Evolutionary conservation across 371 early-diverging fungal species (phyloP), one percentile per base, ranked within the genome.

Genomic region (Apophysomyces trapeziformis): DNA sequence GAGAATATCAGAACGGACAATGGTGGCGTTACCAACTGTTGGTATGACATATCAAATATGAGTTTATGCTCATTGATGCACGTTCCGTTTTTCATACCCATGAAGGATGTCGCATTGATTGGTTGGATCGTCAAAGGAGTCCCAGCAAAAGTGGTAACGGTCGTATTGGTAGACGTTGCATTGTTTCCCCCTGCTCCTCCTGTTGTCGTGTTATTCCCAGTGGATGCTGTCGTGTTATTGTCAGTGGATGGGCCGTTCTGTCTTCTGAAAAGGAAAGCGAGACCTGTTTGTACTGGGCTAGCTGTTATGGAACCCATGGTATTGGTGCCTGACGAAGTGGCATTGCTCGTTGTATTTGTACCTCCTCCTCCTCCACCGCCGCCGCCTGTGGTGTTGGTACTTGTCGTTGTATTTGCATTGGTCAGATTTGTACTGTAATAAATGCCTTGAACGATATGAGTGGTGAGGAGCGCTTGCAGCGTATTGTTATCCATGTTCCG

Each of bases 371-470:
- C 26, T 0, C n/a, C n/a, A 1, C 41, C 32, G 57, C 32, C 32
- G 3, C 32, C 32, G 3, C 32, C 32, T 26, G 32, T 26, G 32
- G 32, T 26, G 32, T 26, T 26, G 32, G 32, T 26, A 50, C 7
- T 54, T 44, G 18, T 45, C 46, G 54, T 50, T 21, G 54, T 5
- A 21, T 50, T 50, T 9, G 21, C 21, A 26, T 7, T 63, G 12
- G 79, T 79, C 57, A 85, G 58, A 38, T 80, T 78, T 39, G 73
- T 59, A 8, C 72, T 47, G 37, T 70, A 81, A 38, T 77, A 79
- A 36, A 76, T 70, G 58, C 83, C 83, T 12, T 64, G 59, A 12
- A 85, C 66, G 9, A 79, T 56, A 60, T 85, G 82, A 32, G 65
- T 65, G 21, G 45, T 46, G 16, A 78, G 26, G 3, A 80, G 50